These are phyloP conservation scores for Letharia columbiana DNA, from an alignment of 495 filamentous ascomycete genomes.

Conservation along the genomic window DNA sequence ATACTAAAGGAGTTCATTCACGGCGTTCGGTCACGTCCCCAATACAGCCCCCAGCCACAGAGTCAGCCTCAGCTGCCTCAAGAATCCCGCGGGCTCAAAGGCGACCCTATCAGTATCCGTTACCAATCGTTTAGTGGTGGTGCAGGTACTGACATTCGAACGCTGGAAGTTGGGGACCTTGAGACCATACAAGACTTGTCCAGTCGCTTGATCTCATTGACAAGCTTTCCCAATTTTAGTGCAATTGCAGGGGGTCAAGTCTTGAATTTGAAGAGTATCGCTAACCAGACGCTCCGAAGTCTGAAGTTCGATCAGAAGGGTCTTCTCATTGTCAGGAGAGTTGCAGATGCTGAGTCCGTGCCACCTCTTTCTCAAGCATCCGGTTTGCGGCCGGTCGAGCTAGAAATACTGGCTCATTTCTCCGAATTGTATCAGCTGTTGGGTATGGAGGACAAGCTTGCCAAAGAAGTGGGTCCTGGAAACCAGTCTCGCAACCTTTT, in stretches of 20 bases:
- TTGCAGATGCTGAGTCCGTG: constrained; percentile 34
- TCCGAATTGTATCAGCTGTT: constrained; percentile 77
- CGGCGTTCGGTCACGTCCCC: constrained; percentile 44
- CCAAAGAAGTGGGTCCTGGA: constrained; percentile 47
- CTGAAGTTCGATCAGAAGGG: constrained; percentile 46
- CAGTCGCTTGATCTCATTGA: constrained; percentile 52
- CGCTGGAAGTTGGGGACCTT: constrained; percentile 53
- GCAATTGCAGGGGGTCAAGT: constrained; percentile 44
- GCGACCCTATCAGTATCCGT: constrained; percentile 55
- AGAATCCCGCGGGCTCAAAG: constrained; percentile 37
- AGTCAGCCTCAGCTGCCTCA: constrained; percentile 34
- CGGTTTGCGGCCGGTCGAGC: constrained; percentile 49
- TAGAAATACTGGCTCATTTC: constrained; percentile 76
- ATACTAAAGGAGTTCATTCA: constrained; percentile 51
- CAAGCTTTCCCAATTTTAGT: constrained; percentile 62
- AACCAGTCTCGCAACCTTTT: not conserved
- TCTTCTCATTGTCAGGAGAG: constrained; percentile 48
- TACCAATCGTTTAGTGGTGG: constrained; percentile 66
- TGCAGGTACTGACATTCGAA: constrained; percentile 45
- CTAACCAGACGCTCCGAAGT: constrained; percentile 33
- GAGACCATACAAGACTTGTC: constrained; percentile 62
- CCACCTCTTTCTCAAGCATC: constrained; percentile 27
- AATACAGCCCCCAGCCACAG: constrained; percentile 41
- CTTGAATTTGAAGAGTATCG: constrained; percentile 38
- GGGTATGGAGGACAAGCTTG: constrained; percentile 61